Evolutionary conservation across 73 alveolate species (phyloP).

Genomic region (Paramecium sexaurelia): DNA sequence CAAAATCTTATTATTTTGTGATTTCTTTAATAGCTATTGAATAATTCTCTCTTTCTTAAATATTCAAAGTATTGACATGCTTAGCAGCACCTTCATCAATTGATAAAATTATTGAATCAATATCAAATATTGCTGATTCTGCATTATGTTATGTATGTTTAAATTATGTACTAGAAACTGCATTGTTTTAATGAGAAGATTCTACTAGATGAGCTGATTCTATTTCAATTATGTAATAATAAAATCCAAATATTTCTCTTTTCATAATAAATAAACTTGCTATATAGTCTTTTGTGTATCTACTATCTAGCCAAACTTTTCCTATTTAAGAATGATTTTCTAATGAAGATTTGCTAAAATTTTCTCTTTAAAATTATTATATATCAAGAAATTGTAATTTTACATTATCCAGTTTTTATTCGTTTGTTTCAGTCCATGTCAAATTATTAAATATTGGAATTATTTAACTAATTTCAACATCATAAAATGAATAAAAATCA

Average conservation of each 20-base stretch:
- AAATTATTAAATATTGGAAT: neutral
- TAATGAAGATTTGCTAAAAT: neutral
- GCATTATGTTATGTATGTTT: neutral
- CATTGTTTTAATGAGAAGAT: neutral
- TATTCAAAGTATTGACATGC: neutral
- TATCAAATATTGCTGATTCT: conserved; percentile 19
- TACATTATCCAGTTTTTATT: neutral
- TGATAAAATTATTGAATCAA: neutral
- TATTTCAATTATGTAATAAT: conserved; percentile 27
- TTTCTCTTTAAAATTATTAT: neutral
- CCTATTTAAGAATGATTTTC: neutral
- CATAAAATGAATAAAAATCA: neutral
- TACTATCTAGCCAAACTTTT: neutral
- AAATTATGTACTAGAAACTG: neutral
- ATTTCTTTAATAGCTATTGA: neutral
- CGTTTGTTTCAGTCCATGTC: neutral
- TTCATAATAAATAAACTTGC: neutral
- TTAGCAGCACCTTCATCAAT: neutral
- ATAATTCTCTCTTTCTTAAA: neutral
- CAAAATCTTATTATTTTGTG: neutral
- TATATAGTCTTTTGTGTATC: neutral
- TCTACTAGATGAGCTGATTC: neutral
- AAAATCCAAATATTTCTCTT: conserved; percentile 26
- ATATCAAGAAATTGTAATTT: neutral
- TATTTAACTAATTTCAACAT: neutral